Conservation (phyloP, 2,329 filamentous ascomycete species). For the Fusarium mexicanum region DNA sequence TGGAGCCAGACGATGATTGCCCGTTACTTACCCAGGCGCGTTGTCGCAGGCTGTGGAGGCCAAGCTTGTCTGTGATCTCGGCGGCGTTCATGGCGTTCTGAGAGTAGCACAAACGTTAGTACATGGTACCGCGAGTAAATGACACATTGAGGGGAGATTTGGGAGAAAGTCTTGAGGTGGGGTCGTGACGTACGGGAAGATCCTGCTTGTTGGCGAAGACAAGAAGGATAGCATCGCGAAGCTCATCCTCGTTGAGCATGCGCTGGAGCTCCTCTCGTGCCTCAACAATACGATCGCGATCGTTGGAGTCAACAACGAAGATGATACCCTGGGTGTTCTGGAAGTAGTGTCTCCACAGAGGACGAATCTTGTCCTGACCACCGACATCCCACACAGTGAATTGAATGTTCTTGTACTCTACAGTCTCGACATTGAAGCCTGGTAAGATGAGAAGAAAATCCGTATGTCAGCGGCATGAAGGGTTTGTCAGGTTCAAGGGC, state of each 20-base stretch:
- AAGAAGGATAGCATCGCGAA: constrained; percentile 94
- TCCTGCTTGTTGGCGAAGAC: constrained; percentile 99
- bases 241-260: constrained; percentile 99
- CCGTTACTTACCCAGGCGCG: constrained; percentile 90
- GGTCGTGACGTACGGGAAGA: constrained; percentile 78
- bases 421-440: constrained; percentile 99
- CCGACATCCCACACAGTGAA: constrained; percentile 99
- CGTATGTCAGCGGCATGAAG: constrained; percentile 34
- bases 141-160: constrained; percentile 3
- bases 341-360: constrained; percentile 99
- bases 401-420: constrained; percentile 99
- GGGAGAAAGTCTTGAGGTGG: constrained; percentile 14
- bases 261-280: constrained; percentile 95
- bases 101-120: constrained; percentile 31
- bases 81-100: constrained; percentile 99
- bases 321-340: constrained; percentile 99
- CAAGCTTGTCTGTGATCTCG: constrained; percentile 99
- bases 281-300: constrained; percentile 97
- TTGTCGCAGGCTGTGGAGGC: constrained; percentile 98
- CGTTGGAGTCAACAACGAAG: constrained; percentile 99
- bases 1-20: constrained; percentile 7
- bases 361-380: constrained; percentile 99
- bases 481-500: not conserved
- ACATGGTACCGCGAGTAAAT: constrained; percentile 5
- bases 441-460: constrained; percentile 3